phyloP scores from a whole-genome alignment of 1,139 yeast species.

The Saccharomyces hybrid region DNA sequence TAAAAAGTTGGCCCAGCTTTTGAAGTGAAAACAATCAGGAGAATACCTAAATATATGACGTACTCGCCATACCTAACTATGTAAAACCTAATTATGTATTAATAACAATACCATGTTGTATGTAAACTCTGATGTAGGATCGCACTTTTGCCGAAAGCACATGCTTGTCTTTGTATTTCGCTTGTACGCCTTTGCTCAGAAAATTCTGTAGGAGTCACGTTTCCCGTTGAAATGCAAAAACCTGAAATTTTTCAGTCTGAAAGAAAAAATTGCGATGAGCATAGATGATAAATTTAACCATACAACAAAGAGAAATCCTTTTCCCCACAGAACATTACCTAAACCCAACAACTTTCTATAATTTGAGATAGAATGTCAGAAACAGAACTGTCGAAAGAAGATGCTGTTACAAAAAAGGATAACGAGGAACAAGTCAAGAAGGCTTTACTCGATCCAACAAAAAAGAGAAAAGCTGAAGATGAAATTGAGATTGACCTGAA shows the following conservation, averaged over 20 bases:
- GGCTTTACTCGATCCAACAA: constrained; percentile 30
- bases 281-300: neutral
- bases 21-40: neutral
- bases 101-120: neutral
- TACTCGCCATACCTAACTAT: neutral
- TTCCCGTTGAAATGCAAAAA: neutral
- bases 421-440: constrained; percentile 19
- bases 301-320: neutral
- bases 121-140: neutral
- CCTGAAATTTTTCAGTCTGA: neutral
- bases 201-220: neutral
- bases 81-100: neutral
- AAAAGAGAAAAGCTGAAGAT: constrained; percentile 34
- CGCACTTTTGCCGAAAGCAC: neutral
- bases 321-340: neutral
- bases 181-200: neutral
- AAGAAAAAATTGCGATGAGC: neutral
- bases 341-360: neutral
- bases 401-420: constrained; percentile 1
- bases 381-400: constrained; percentile 1
- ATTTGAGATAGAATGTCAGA: neutral
- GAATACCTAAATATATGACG: neutral
- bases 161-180: neutral
- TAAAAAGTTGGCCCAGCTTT: neutral
- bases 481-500: constrained; percentile 78